These are phyloP conservation scores for Leishmania martiniquensis DNA, from an alignment of 208 protist genomes.

Conservation along the genomic window DNA sequence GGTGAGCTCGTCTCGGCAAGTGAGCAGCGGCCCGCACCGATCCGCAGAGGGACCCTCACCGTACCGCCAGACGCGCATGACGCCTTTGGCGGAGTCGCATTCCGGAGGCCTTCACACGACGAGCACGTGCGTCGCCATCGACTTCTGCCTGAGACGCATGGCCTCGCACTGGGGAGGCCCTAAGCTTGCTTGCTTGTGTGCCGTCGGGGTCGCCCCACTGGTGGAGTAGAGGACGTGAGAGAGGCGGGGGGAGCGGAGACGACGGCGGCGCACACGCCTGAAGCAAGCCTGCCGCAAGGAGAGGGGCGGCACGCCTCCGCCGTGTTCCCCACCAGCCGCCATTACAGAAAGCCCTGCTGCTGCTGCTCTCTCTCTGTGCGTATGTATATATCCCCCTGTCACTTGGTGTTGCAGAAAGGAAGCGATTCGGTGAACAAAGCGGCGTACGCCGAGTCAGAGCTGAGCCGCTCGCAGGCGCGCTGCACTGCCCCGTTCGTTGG, in stretches of 20 bases:
- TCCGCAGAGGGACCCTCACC: not conserved
- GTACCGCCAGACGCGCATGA: too few relatives aligned
- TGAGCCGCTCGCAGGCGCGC: constrained; percentile 61
- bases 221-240: not conserved
- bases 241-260: too few relatives aligned
- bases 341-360: not conserved
- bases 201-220: not conserved
- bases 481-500: constrained; percentile 63
- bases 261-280: not conserved
- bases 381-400: not conserved
- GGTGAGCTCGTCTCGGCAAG: not conserved
- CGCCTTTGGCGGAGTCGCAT: not conserved
- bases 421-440: constrained; percentile 58
- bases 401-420: constrained; percentile 71
- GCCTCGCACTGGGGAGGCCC: not conserved
- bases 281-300: not conserved
- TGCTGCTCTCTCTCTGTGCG: not conserved
- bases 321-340: not conserved
- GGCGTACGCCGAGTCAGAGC: constrained; percentile 27
- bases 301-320: not conserved
- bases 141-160: not conserved
- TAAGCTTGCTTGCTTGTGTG: not conserved
- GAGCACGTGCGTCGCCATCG: not conserved
- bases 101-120: not conserved
- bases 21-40: not conserved